Conservation (phyloP, 2,329 filamentous ascomycete species). For the Myotisia sp. region DNA sequence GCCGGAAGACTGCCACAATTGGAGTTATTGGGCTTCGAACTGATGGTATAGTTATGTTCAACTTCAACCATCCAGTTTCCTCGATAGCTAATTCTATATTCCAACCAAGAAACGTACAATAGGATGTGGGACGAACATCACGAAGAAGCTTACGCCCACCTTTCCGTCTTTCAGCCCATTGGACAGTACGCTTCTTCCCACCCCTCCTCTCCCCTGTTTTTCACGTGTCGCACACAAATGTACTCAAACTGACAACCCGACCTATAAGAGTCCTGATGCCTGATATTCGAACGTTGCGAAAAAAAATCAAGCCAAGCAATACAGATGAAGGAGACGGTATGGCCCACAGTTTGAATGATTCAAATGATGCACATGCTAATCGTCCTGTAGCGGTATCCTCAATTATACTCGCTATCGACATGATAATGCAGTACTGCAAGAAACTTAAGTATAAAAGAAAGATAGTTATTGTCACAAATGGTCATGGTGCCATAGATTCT, state of each 20-base stretch:
- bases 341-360: slow-evolving; percentile 7
- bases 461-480: slow-evolving; percentile 79
- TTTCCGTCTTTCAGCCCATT: slow-evolving; percentile 53
- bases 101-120: slow-evolving; percentile 47
- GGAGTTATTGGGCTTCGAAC: slow-evolving; percentile 77
- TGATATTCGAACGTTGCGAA: slow-evolving; percentile 51
- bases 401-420: slow-evolving; percentile 68
- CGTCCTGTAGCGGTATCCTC: slow-evolving; percentile 52
- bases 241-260: slow-evolving; percentile 8
- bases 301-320: slow-evolving; percentile 50
- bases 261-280: slow-evolving; percentile 46
- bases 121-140: slow-evolving; percentile 38
- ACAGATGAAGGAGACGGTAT: slow-evolving; percentile 59
- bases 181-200: slow-evolving; percentile 44
- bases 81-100: slow-evolving; percentile 7
- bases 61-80: neutral
- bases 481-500: slow-evolving; percentile 54
- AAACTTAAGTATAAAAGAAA: slow-evolving; percentile 67
- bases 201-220: no score
- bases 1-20: slow-evolving; percentile 57
- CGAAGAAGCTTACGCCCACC: slow-evolving; percentile 63
- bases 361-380: slow-evolving; percentile 13
- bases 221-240: no score
- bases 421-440: slow-evolving; percentile 69
- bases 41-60: slow-evolving; percentile 36